These are phyloP conservation scores for Fusarium cicatricum DNA, from an alignment of 2,329 filamentous ascomycete genomes.

Conservation along the genomic window DNA sequence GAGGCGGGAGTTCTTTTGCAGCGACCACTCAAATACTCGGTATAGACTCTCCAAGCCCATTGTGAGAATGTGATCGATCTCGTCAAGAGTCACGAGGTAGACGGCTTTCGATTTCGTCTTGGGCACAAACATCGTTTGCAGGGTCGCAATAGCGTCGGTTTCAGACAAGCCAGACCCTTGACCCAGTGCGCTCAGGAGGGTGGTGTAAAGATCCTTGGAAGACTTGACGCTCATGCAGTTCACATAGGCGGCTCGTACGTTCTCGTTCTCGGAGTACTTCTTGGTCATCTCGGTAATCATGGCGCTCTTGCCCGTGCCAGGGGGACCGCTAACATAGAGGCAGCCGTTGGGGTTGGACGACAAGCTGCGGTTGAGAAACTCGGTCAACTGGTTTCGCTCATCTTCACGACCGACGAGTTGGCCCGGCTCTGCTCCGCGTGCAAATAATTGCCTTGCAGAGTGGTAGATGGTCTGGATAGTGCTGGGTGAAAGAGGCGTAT, in stretches of 20 bases:
- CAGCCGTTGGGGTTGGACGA: slow-evolving; percentile 74
- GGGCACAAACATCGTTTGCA: slow-evolving; percentile 76
- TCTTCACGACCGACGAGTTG: slow-evolving; percentile 81
- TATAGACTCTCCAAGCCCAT: slow-evolving; percentile 90
- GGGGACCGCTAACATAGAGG: slow-evolving; percentile 93
- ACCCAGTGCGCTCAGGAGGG: slow-evolving; percentile 74
- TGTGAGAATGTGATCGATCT: slow-evolving; percentile 93
- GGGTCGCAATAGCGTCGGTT: slow-evolving; percentile 70
- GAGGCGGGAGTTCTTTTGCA: slow-evolving; percentile 81
- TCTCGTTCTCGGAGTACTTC: slow-evolving; percentile 59
- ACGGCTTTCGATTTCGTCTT: slow-evolving; percentile 64
- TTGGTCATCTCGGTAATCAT: slow-evolving; percentile 83
- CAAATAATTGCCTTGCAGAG: slow-evolving; percentile 85
- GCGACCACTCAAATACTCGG: slow-evolving; percentile 94
- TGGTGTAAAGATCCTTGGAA: slow-evolving; percentile 84
- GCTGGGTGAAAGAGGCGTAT: slow-evolving; percentile 75
- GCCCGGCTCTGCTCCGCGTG: slow-evolving; percentile 77
- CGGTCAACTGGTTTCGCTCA: slow-evolving; percentile 69
- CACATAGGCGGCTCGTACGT: slow-evolving; percentile 78
- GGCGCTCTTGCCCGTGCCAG: slow-evolving; percentile 96
- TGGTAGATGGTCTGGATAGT: slow-evolving; percentile 82
- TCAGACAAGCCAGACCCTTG: slow-evolving; percentile 67
- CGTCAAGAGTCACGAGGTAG: slow-evolving; percentile 89
- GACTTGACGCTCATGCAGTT: slow-evolving; percentile 98
- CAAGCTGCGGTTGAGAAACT: slow-evolving; percentile 73